Evolutionary conservation across 257 asterid species (phyloP).

Genomic region (Penstemon davidsonii): DNA sequence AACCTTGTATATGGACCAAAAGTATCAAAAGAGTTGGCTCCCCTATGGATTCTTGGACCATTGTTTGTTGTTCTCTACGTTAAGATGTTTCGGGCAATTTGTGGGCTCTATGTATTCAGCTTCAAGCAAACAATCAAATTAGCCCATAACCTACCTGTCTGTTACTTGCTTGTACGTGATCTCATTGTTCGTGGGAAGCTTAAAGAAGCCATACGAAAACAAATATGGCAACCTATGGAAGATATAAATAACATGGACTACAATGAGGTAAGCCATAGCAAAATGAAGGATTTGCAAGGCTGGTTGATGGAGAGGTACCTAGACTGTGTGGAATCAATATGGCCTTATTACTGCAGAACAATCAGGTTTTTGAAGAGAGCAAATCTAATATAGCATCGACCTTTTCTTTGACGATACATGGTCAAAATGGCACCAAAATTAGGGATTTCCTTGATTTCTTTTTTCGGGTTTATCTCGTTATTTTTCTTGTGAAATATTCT

Average conservation of each 20-base stretch:
- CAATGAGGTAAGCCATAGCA: conserved; percentile 39
- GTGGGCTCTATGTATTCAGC: conserved; percentile 61
- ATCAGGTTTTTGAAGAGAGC: conserved; percentile 78
- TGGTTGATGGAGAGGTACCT: conserved; percentile 57
- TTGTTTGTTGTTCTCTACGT: conserved; percentile 53
- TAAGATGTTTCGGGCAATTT: conserved; percentile 53
- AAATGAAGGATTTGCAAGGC: conserved; percentile 45
- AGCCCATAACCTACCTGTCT: conserved; percentile 51
- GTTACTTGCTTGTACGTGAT: conserved; percentile 34
- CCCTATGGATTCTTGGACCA: conserved; percentile 88
- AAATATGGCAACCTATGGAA: conserved; percentile 46
- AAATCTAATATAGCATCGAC: conserved; percentile 49
- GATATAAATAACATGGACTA: conserved; percentile 48
- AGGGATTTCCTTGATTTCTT: neutral
- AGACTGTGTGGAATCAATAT: conserved; percentile 62
- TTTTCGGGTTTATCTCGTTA: conserved; percentile 20
- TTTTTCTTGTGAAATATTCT: conserved; percentile 28
- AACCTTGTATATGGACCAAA: conserved; percentile 55
- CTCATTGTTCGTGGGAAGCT: conserved; percentile 53
- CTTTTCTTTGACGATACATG: conserved; percentile 6
- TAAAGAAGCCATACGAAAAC: conserved; percentile 39
- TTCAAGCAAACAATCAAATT: conserved; percentile 56
- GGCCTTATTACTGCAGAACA: conserved; percentile 79
- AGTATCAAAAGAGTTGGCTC: conserved; percentile 71
- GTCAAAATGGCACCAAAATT: conserved; percentile 13